Evolutionary conservation across 805 yeast species (phyloP).

Genomic region (Kluyveromyces siamensis): DNA sequence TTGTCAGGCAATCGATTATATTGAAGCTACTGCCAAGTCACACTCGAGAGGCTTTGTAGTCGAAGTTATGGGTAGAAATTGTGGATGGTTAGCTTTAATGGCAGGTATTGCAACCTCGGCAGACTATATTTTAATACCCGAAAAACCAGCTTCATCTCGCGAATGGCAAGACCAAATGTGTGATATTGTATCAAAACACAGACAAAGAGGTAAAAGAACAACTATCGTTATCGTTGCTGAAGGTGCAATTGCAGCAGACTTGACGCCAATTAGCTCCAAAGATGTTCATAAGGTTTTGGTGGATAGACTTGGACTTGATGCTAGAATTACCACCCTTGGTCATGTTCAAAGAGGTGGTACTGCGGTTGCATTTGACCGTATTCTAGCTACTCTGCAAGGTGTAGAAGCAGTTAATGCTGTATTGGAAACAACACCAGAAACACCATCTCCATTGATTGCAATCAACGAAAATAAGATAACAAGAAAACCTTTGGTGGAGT

Average conservation of each 20-base stretch:
- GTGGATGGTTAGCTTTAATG: constrained; percentile 82
- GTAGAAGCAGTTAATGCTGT: constrained; percentile 75
- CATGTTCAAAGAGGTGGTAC: constrained; percentile 82
- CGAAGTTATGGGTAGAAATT: constrained; percentile 85
- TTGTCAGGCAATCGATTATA: constrained; percentile 63
- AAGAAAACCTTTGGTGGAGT: constrained; percentile 60
- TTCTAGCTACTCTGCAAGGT: constrained; percentile 71
- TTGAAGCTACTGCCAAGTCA: constrained; percentile 76
- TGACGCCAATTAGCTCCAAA: constrained; percentile 56
- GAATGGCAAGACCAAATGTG: constrained; percentile 65
- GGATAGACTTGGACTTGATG: constrained; percentile 59
- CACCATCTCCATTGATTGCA: constrained; percentile 77
- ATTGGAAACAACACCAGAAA: constrained; percentile 54
- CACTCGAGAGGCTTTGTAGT: constrained; percentile 78
- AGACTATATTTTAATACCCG: constrained; percentile 74
- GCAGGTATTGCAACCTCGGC: constrained; percentile 77
- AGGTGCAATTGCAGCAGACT: constrained; percentile 67
- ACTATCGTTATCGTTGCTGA: constrained; percentile 77
- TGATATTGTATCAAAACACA: constrained; percentile 52
- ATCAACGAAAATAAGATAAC: constrained; percentile 63
- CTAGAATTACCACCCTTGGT: constrained; percentile 69
- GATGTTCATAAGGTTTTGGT: constrained; percentile 61
- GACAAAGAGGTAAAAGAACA: constrained; percentile 65
- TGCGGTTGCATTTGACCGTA: constrained; percentile 66
- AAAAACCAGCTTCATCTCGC: constrained; percentile 54